Evolutionary conservation across 2,329 filamentous ascomycete species (phyloP).

Genomic region (Nakataea oryzae): DNA sequence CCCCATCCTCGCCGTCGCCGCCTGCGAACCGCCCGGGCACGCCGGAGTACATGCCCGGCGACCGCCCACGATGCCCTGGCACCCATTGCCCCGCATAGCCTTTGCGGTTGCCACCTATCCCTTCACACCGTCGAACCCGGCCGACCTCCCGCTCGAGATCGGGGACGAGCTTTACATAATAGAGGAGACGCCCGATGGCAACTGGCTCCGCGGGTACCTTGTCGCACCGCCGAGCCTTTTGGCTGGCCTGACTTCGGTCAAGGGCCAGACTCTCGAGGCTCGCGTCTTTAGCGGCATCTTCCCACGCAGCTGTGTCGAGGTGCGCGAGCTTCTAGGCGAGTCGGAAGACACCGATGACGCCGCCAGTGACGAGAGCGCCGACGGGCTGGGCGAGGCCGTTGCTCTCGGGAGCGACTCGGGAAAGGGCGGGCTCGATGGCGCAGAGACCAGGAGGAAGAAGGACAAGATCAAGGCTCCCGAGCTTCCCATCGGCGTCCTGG

Average conservation of each 20-base stretch:
- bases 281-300: constrained; percentile 99
- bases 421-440: constrained; percentile 37
- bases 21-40: background rate
- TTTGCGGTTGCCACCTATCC: constrained; percentile 96
- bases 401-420: constrained; percentile 36
- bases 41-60: constrained; percentile 4
- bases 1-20: background rate
- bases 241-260: constrained; percentile 79
- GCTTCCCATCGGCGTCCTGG: constrained; percentile 7
- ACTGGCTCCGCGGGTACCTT: constrained; percentile 93
- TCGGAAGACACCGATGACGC: constrained; percentile 41
- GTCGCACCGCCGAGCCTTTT: constrained; percentile 89
- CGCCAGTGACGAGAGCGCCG: constrained; percentile 25
- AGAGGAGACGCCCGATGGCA: constrained; percentile 82
- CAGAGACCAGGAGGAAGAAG: constrained; percentile 24
- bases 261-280: constrained; percentile 87
- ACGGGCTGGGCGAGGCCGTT: constrained; percentile 20
- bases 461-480: constrained; percentile 15
- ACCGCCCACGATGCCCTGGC: constrained; percentile 71
- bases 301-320: constrained; percentile 85
- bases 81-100: constrained; percentile 90
- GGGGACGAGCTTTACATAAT: constrained; percentile 99
- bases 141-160: constrained; percentile 91
- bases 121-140: constrained; percentile 75
- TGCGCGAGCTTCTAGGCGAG: constrained; percentile 83